Base-by-base conservation (phyloP, 306 rosid species). In the Abrus pulchellus region DNA sequence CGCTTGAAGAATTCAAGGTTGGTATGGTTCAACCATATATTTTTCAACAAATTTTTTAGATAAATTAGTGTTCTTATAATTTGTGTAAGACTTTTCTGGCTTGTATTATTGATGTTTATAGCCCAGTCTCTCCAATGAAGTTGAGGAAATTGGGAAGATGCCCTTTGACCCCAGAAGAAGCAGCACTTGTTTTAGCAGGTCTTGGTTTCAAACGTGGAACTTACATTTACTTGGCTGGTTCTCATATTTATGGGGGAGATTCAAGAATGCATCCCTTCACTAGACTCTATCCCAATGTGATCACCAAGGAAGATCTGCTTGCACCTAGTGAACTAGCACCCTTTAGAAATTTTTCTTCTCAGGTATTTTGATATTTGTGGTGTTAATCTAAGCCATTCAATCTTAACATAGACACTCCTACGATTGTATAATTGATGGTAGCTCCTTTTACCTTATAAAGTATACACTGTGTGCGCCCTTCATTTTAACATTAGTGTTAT, bases 161-260 rank as follows among this genome's bases (percentile, higher is more conserved):
- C 48, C 99, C 97, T 9, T 87, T 95, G 90, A 90, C 98, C 52
- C 99, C 98, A 33, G 99, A 95, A 90, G 99, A 95, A 91, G 94
- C 98, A 69, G 98, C 87, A 55, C 94, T 95, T 45, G 98, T 91
- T 79, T 93, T 95, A 83, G 96, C 99, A 32, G 94, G 91, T 41
- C 65, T 93, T 63, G 97, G 98, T 69, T 93, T 88, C 80, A 89
- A 91, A 85, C 75, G 82, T 5, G 84, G 80, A 75, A 93, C 97
- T 60, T 88, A 89, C 61, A 90, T 95, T 47, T 95, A 95, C 86
- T 73, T 95, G 83, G 99, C 99, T 50, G 96, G 99, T 52, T 91
- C 94, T 71, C 94, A 91, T 0, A 52, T 95, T 64, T 95, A 91
- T 77, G 96, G 99, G 3, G 99, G 88, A 80, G 83, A 89, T 36